These are phyloP conservation scores for Pleurotus platypus DNA, from an alignment of 768 basidiomycete genomes.

Conservation along the genomic window DNA sequence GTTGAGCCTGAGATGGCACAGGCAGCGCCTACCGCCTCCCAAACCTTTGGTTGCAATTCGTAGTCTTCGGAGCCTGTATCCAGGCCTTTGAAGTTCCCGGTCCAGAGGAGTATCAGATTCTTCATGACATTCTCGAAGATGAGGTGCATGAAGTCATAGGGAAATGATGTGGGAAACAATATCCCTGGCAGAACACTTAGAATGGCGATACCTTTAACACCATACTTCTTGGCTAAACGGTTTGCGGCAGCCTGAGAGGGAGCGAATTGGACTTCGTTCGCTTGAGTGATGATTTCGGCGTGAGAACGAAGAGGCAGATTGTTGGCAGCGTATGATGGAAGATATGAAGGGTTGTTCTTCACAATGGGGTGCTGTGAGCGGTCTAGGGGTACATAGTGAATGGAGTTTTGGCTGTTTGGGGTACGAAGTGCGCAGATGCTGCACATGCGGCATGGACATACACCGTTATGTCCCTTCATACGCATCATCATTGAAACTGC, in stretches of 20 bases:
- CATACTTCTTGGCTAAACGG: constrained; percentile 22
- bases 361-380: constrained; percentile 1
- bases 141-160: constrained; percentile 49
- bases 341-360: background rate
- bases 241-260: constrained; percentile 15
- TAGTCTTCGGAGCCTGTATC: constrained; percentile 27
- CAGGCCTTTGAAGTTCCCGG: constrained; percentile 36
- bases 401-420: constrained; percentile 7
- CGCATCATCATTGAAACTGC: constrained; percentile 7
- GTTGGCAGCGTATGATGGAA: constrained; percentile 18
- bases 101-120: constrained; percentile 38
- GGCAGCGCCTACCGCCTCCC: constrained; percentile 35
- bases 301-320: constrained; percentile 33
- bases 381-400: constrained; percentile 26
- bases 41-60: constrained; percentile 23
- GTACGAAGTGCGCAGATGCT: constrained; percentile 20
- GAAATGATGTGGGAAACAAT: constrained; percentile 35
- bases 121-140: constrained; percentile 40
- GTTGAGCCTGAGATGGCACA: constrained; percentile 25
- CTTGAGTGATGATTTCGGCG: constrained; percentile 20
- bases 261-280: constrained; percentile 20
- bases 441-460: constrained; percentile 23
- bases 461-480: constrained; percentile 6
- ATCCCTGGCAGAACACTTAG: constrained; percentile 27
- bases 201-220: constrained; percentile 30